Base-by-base conservation (phyloP, 2,329 filamentous ascomycete species). In the Aspergillus clavatus region DNA sequence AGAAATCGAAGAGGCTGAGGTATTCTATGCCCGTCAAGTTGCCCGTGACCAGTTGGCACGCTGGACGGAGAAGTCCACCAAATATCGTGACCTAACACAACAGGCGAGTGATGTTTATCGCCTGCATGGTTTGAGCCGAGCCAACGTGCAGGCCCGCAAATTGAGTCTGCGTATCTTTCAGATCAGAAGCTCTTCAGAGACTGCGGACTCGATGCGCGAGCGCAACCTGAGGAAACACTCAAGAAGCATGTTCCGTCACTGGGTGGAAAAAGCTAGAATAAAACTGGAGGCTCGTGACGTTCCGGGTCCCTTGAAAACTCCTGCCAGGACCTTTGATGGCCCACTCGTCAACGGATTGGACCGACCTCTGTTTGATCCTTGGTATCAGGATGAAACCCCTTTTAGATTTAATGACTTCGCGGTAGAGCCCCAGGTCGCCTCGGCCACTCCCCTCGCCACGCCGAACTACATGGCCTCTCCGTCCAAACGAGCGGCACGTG, bases 141-240 rank as follows among this genome's bases (percentile, higher is more conserved):
- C 77, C 11, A 68, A 69, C 8, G 65, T 64, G 11, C 70, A 69
- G 19, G 64, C 82, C 45, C 78, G 77, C 57, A 78, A 74, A 54
- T 63, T 82, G n/a, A 79, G 77, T 42, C 76, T 81, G 63, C 73
- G 73, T 6, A 65, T 78, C 2, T 82, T 82, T 63, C 77, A 79
- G 31, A 64, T 78, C 4, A 68, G 70, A 19, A 72, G 73, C 41
- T 71, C 71, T 19, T 61, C 69, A 7, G 73, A 80, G 45, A 79
- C 71, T 31, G 77, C 78, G 0, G 66, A 75, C 27, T 75, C 77
- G 5, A 65, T 82, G 51, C 67, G 70, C 40, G 69, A 74, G 14
- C 67, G 79, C 14, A 79, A 76, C 49, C 68, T 75, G 28, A 71
- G 77, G 43, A 77, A 77, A 50, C 80, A 82, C 58, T 65, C 74